phyloP scores from a whole-genome alignment of 2,329 filamentous ascomycete species.

The Neoarthrinium moseri region DNA sequence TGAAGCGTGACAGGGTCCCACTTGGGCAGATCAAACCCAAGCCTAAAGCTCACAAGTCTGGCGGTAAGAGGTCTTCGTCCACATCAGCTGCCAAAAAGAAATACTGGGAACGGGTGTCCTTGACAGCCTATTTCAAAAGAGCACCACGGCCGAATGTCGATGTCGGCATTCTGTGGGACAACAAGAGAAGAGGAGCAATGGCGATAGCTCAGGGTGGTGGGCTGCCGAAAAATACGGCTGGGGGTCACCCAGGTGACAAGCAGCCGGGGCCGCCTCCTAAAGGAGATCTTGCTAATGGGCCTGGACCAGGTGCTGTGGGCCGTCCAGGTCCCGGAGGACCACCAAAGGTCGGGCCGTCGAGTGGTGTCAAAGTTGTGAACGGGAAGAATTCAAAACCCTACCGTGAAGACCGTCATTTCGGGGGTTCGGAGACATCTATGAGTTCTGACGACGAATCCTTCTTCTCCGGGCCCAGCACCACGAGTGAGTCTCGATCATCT shows the following conservation, averaged over 20 bases:
- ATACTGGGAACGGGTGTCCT: constrained; percentile 35
- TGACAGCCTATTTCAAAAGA: constrained; percentile 47
- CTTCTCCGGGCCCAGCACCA: neutral
- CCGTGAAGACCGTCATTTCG: neutral
- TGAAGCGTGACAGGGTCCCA: neutral
- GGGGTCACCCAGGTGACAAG: neutral
- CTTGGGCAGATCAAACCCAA: neutral
- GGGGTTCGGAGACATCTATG: constrained; percentile 1
- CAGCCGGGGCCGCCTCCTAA: neutral
- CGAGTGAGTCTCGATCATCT: neutral
- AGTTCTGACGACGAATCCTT: neutral
- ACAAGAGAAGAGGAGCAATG: constrained; percentile 8
- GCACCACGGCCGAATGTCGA: constrained; percentile 32
- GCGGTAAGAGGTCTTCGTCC: constrained; percentile 6
- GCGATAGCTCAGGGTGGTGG: neutral
- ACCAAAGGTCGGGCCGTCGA: neutral
- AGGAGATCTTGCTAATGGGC: neutral
- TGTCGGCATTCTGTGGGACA: constrained; percentile 20
- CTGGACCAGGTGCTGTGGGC: neutral
- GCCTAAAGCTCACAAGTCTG: constrained; percentile 1
- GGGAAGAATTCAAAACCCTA: neutral
- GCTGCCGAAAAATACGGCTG: neutral
- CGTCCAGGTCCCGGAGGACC: neutral
- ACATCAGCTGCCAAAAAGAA: constrained; percentile 22
- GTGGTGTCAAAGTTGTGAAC: neutral